A percentile compares a stretch with the other conserved stretches of the same genome.
These are phyloP conservation scores for Nakazawaea ernobii DNA, from an alignment of 805 yeast genomes.

Conservation along the genomic window DNA sequence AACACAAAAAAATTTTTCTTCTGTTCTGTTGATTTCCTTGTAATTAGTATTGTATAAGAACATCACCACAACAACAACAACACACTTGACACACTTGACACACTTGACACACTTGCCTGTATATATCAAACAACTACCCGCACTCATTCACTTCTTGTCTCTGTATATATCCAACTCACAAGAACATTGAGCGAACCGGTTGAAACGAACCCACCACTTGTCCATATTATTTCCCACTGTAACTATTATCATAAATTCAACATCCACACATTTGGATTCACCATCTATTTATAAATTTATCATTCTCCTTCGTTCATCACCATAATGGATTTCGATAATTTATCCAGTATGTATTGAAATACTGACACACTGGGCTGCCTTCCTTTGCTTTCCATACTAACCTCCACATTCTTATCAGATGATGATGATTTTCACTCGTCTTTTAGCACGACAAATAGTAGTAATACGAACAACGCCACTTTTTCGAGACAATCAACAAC, in stretches of 20 bases:
- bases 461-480: background rate
- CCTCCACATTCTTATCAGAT: background rate
- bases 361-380: too few species aligned
- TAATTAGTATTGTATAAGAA: too few species aligned
- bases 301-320: background rate
- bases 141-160: background rate
- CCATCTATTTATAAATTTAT: too few species aligned
- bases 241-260: background rate
- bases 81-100: too few species aligned
- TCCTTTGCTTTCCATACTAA: background rate
- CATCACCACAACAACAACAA: too few species aligned
- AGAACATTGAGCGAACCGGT: too few species aligned
- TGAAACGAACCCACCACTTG: background rate
- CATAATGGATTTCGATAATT: slow-evolving; percentile 10
- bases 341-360: slow-evolving; percentile 5
- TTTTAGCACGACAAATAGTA: background rate
- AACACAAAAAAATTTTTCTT: background rate
- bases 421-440: slow-evolving; percentile 10
- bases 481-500: background rate
- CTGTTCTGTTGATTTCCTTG: too few species aligned
- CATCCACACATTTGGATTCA: background rate
- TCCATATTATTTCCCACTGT: background rate
- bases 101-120: too few species aligned
- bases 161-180: too few species aligned
- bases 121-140: background rate